Conservation (phyloP, 2,329 filamentous ascomycete species). For the Dryadomyces quercus-mongolicae region DNA sequence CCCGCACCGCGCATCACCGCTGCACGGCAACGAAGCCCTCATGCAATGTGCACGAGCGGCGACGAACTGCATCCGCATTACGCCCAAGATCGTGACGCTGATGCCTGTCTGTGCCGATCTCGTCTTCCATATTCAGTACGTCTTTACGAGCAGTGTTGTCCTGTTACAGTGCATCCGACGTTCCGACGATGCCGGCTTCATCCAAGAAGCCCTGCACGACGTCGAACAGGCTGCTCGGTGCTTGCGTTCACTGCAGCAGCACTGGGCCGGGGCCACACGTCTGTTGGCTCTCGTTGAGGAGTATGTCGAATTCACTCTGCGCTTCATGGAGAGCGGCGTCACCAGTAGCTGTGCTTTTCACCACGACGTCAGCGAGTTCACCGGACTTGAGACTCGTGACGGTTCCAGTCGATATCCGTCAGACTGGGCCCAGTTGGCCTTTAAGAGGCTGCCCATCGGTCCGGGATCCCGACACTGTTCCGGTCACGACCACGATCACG, state of each 20-base stretch:
- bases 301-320: neutral
- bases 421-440: neutral
- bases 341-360: neutral
- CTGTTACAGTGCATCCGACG: neutral
- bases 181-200: neutral
- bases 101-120: neutral
- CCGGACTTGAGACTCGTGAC: neutral
- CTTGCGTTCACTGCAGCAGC: neutral
- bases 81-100: neutral
- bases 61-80: neutral
- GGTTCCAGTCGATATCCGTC: neutral
- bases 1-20: neutral
- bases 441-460: neutral
- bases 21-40: neutral
- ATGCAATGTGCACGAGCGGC: neutral
- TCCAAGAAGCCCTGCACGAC: neutral
- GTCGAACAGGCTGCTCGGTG: neutral
- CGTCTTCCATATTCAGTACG: neutral
- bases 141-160: neutral
- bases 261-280: neutral
- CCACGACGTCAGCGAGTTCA: neutral
- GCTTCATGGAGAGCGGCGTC: neutral
- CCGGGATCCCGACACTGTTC: too few relatives aligned
- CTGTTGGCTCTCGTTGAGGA: neutral
- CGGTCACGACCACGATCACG: too few relatives aligned